These are phyloP conservation scores for Penicillium riverlandense DNA, from an alignment of 495 filamentous ascomycete genomes.

Conservation along the genomic window DNA sequence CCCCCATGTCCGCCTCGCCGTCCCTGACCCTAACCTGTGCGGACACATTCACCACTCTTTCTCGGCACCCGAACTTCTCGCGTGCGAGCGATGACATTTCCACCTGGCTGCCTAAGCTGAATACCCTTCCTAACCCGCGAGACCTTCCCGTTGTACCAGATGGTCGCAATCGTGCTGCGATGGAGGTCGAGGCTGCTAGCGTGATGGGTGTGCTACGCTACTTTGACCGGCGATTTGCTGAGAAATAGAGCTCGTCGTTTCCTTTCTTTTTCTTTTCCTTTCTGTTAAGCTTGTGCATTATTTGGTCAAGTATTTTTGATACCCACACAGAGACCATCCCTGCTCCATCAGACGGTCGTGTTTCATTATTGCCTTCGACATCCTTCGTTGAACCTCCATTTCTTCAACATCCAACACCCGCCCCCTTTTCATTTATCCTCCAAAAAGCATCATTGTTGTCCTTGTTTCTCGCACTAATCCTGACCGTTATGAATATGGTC, in stretches of 20 bases:
- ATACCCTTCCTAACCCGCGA: slow-evolving; percentile 45
- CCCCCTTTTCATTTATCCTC: not conserved
- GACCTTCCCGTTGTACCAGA: slow-evolving; percentile 25
- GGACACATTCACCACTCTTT: slow-evolving; percentile 75
- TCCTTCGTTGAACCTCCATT: not conserved
- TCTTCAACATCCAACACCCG: not conserved
- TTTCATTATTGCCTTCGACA: slow-evolving; percentile 2
- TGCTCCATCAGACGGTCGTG: slow-evolving; percentile 19
- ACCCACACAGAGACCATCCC: slow-evolving; percentile 32
- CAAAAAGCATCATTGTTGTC: slow-evolving; percentile 8
- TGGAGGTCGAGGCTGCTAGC: slow-evolving; percentile 79
- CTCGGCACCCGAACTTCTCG: slow-evolving; percentile 72
- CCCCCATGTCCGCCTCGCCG: slow-evolving; percentile 20
- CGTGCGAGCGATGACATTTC: slow-evolving; percentile 68
- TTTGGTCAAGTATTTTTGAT: slow-evolving; percentile 22
- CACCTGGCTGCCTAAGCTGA: slow-evolving; percentile 67
- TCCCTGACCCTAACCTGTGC: slow-evolving; percentile 54
- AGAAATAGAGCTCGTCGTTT: slow-evolving; percentile 24
- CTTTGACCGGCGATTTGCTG: slow-evolving; percentile 69
- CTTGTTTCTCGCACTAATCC: not conserved
- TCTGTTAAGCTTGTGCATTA: slow-evolving; percentile 13
- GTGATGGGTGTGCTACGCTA: slow-evolving; percentile 80
- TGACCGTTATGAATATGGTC: slow-evolving; percentile 24
- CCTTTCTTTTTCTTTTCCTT: slow-evolving; percentile 9
- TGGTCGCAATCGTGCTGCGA: slow-evolving; percentile 42